Evolutionary conservation across 2,329 filamentous ascomycete genomes (phyloP), one percentile per base, ranked within the genome.

Genomic region (Nigrograna mackinnonii): DNA sequence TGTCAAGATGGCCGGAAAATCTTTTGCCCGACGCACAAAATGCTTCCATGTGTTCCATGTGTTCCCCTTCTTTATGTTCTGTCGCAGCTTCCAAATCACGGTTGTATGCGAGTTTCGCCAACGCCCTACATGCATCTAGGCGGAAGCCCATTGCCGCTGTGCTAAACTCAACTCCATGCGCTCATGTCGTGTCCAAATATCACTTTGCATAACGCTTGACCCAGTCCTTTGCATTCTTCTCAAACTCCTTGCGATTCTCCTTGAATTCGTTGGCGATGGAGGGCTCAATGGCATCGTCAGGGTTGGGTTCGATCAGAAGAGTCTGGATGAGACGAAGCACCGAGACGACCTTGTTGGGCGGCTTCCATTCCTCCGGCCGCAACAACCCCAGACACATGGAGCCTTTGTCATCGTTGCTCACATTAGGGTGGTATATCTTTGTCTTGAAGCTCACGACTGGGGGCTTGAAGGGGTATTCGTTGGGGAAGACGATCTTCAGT

Each of bases 371-470:
- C 60, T 95, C 90, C 21, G 86, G 70, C 66, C 91, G 89, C 56
- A 96, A 82, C 69, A 91, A 81, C 46, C 83, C 84, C 33, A 96
- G 78, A 72, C 91, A 96, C 82, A 96, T 89, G 71, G 80, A 86
- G 49, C 91, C 91, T 54, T 84, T 82, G 63, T 82, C 80, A 69
- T 95, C 91, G 78, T 95, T 94, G 63, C 86, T 90, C 46, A 96
- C 82, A 73, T 96, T 96, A 33, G 91, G 91, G 75, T 96, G 91
- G 80, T 95, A 96, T 77, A 96, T 88, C 72, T 91, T 92, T 38
- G 91, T 96, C 53, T 77, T 74, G 79, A 96, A 95, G 63, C 79
- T 83, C 56, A 95, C 79, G 46, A 79, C 75, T 13, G 91, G 91
- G 17, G 90, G 84, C 72, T 94, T 94, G 83, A 95, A 96, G 24